These are phyloP conservation scores for Mortierella sp. DNA, from an alignment of 371 early-diverging fungal genomes.

Conservation along the genomic window DNA sequence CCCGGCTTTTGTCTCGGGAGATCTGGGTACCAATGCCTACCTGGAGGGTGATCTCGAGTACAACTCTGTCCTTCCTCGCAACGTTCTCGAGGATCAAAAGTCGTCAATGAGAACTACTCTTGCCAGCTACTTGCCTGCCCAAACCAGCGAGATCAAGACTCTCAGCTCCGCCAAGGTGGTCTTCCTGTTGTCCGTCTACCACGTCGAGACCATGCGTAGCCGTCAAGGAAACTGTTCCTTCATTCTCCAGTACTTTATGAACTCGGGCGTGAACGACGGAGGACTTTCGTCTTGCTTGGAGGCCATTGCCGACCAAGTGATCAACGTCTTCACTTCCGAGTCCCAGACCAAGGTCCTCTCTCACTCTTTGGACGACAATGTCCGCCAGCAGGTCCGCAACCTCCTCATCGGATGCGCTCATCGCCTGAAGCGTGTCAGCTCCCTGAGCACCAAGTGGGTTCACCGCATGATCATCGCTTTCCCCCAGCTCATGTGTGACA, in stretches of 20 bases:
- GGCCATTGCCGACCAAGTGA: slow-evolving; percentile 79
- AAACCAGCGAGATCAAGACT: slow-evolving; percentile 71
- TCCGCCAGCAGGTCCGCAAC: slow-evolving; percentile 69
- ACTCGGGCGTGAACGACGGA: slow-evolving; percentile 83
- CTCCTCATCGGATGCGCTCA: slow-evolving; percentile 78
- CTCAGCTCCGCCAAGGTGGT: slow-evolving; percentile 82
- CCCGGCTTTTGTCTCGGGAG: slow-evolving; percentile 83
- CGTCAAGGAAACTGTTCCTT: slow-evolving; percentile 71
- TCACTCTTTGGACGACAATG: slow-evolving; percentile 63
- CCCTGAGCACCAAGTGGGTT: slow-evolving; percentile 67
- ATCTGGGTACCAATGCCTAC: slow-evolving; percentile 75
- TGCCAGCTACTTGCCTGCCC: slow-evolving; percentile 61
- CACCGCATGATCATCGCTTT: slow-evolving; percentile 69
- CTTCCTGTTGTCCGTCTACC: slow-evolving; percentile 88
- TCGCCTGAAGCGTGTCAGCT: slow-evolving; percentile 76
- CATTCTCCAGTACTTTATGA: slow-evolving; percentile 86
- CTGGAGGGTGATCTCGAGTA: slow-evolving; percentile 91
- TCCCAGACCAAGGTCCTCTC: slow-evolving; percentile 64
- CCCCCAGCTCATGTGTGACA: slow-evolving; percentile 82
- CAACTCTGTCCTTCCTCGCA: slow-evolving; percentile 85
- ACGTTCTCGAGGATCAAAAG: slow-evolving; percentile 72
- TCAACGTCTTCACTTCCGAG: slow-evolving; percentile 68
- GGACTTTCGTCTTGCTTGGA: slow-evolving; percentile 81
- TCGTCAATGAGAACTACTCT: slow-evolving; percentile 52
- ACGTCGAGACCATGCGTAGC: slow-evolving; percentile 89